Base-by-base conservation (phyloP, 192 early-diverging fungal genomes). In the Gaertneriomyces semiglobifer region DNA sequence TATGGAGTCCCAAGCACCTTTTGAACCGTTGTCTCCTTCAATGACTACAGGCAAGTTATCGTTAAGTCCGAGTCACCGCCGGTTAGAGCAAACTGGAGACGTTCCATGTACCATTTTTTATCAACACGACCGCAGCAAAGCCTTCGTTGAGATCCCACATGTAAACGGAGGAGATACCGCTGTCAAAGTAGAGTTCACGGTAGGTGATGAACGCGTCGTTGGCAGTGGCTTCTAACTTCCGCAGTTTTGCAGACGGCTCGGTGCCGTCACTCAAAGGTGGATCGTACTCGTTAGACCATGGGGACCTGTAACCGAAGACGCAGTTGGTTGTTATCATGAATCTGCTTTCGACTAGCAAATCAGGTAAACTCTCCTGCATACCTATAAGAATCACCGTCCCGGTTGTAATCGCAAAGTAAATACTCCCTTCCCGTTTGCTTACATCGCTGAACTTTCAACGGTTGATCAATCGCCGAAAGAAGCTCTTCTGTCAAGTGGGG, bases 181-280 rank as follows among this genome's bases (percentile, higher is more conserved):
- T 94, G 67, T 93, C 94, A 71, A 85, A 94, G 74, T 94, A 92
- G 80, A 98, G 73, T 66, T 99, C 96, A 41, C 92, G 85, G 80
- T 99, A 99, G 52, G 93, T 94, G 70, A 88, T 85, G 59, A 98
- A 98, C 4, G 96, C 96, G 40, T 94, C 95, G 78, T 99, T 99
- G 41, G 93, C 92, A 4, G 88, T 76, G 33, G 90, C 64, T 68
- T 99, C 96, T 8, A 99, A 86, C 72, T 90, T 92, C 41, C 95
- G 89, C 65, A 95, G 82, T 44, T 85, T 81, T 11, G 85, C 60
- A 4, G 92, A 90, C 6, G 96, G 95, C 42, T 86, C 69, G 25
- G 79, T 81, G 44, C 88, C 92, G 63, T 96, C 96, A 16, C 53
- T 19, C 12, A 77, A 18, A 38, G 89, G 83, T 47, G 96, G 96